Conservation (phyloP, 2,329 filamentous ascomycete genomes). For the Xylariaceae sp. region DNA sequence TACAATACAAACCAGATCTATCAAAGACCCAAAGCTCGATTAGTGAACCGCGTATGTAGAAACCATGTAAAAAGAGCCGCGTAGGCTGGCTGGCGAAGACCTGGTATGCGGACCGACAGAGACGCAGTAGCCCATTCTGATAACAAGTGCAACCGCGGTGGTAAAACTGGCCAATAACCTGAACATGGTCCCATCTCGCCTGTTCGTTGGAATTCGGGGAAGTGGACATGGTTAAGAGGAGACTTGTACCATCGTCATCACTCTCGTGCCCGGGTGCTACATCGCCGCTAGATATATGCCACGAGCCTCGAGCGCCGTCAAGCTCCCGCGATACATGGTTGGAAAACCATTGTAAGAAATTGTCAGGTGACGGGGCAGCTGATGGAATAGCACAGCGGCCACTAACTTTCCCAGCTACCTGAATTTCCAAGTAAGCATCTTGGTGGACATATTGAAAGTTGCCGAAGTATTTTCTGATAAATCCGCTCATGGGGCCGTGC, state of each 20-base stretch:
- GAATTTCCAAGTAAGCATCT: conserved; percentile 21
- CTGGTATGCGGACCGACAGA: conserved; percentile 28
- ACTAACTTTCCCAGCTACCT: conserved; percentile 13
- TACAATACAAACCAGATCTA: conserved; percentile 44
- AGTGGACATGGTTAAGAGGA: conserved; percentile 25
- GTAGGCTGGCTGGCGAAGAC: conserved; percentile 43
- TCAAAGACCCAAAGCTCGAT: conserved; percentile 47
- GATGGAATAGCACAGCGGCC: conserved; percentile 18
- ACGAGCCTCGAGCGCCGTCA: conserved; percentile 27
- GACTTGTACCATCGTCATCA: conserved; percentile 15
- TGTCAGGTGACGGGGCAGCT: conserved; percentile 21
- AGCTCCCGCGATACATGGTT: conserved; percentile 19
- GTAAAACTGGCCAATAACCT: conserved; percentile 32
- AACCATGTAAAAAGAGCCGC: conserved; percentile 46
- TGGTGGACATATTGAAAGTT: conserved; percentile 23
- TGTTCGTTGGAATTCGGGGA: conserved; percentile 7
- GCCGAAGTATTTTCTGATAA: conserved; percentile 32
- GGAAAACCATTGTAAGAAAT: conserved; percentile 30
- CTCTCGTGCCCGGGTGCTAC: conserved; percentile 5
- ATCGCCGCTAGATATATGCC: conserved; percentile 21
- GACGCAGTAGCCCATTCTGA: conserved; percentile 29
- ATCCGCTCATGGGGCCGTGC: conserved; percentile 33
- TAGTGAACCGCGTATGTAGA: conserved; percentile 41
- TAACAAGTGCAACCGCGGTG: conserved; percentile 15
- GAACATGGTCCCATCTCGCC: conserved; percentile 28